Evolutionary conservation across 148 eudicot species (phyloP).

Genomic region (Talinum fruticosum): DNA sequence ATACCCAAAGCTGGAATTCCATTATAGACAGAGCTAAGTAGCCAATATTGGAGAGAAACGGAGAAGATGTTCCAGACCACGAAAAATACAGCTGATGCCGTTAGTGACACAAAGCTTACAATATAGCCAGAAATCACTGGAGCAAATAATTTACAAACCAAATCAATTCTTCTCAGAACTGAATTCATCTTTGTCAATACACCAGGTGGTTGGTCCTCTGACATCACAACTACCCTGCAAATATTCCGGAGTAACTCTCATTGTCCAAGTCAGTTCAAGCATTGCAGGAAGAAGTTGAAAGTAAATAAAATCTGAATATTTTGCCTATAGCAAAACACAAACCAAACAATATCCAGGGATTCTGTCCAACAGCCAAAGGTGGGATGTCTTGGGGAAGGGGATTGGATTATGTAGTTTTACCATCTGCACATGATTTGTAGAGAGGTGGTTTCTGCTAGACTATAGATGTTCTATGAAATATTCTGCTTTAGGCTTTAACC

Average conservation of each 20-base stretch:
- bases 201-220: constrained; percentile 66
- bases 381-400: too few species aligned
- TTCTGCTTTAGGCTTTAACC: background rate
- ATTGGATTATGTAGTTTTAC: too few species aligned
- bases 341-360: too few species aligned
- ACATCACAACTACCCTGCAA: constrained; percentile 83
- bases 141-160: constrained; percentile 74
- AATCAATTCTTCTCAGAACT: constrained; percentile 71
- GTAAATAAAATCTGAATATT: background rate
- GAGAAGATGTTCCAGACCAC: constrained; percentile 69
- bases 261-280: background rate
- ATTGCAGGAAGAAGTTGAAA: background rate
- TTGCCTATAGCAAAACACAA: background rate
- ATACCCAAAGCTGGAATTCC: constrained; percentile 56
- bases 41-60: constrained; percentile 70
- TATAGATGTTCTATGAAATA: too few species aligned
- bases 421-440: too few species aligned
- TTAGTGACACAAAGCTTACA: constrained; percentile 71
- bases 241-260: background rate
- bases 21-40: constrained; percentile 64
- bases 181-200: constrained; percentile 67
- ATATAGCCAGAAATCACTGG: constrained; percentile 84
- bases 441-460: too few species aligned
- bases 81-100: constrained; percentile 62
- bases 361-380: too few species aligned